A percentile compares a stretch with the other conserved stretches of the same genome.
These are phyloP conservation scores for Oehlia diaphana DNA, from an alignment of 192 early-diverging fungal species.

Conservation along the genomic window DNA sequence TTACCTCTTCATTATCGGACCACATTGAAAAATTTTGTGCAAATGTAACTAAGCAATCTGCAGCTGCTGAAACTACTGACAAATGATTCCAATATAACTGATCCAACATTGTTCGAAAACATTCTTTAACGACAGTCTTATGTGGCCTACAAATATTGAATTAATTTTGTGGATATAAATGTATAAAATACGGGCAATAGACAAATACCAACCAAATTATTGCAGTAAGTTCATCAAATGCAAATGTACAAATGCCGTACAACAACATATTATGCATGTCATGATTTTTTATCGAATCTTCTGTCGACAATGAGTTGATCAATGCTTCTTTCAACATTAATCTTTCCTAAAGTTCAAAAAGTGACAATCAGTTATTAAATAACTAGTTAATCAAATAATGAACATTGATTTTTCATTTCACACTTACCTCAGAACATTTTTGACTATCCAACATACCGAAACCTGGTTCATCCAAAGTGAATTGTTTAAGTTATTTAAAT, in stretches of 20 bases:
- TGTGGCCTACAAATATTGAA: conserved; percentile 8
- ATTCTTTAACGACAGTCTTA: conserved; percentile 55
- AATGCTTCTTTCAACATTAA: conserved; percentile 35
- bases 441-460: background rate
- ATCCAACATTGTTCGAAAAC: conserved; percentile 61
- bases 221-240: conserved; percentile 40
- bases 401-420: background rate
- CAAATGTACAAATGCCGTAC: conserved; percentile 32
- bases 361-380: background rate
- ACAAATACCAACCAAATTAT: conserved; percentile 22
- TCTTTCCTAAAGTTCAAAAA: conserved; percentile 32
- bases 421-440: background rate
- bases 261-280: conserved; percentile 47
- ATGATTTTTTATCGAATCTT: conserved; percentile 20
- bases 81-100: conserved; percentile 64
- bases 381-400: background rate
- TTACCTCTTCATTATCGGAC: conserved; percentile 57
- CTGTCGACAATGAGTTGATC: conserved; percentile 32
- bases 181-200: background rate
- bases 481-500: background rate
- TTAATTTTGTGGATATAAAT: background rate
- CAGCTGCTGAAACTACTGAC: conserved; percentile 59
- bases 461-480: background rate
- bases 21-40: conserved; percentile 56
- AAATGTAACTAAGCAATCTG: conserved; percentile 63